Percentiles rank a stretch among this genome's conserved stretches.
These are phyloP conservation scores for Botrytis fabae DNA, from an alignment of 2,329 filamentous ascomycete genomes.

Conservation along the genomic window DNA sequence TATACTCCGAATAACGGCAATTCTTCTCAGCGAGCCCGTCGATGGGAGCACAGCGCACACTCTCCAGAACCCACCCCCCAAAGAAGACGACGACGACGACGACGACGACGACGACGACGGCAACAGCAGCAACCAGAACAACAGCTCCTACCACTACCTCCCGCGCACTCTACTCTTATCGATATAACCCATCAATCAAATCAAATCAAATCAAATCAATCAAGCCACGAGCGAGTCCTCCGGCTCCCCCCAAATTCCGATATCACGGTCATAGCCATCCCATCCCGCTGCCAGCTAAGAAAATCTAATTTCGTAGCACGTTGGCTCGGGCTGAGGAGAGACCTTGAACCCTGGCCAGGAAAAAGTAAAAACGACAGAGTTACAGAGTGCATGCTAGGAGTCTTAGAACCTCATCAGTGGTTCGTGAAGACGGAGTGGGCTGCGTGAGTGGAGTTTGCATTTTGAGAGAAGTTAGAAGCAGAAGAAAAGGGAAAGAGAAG, in stretches of 20 bases:
- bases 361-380: no score
- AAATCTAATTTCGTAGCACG: constrained; percentile 8
- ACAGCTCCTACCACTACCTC: background rate
- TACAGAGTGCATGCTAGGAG: background rate
- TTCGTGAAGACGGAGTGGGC: background rate
- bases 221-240: background rate
- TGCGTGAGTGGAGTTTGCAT: background rate
- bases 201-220: background rate
- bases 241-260: background rate
- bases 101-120: background rate
- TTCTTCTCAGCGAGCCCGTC: background rate
- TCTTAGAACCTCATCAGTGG: background rate
- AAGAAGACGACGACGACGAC: background rate
- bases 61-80: background rate
- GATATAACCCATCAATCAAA: constrained; percentile 1
- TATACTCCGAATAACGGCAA: background rate
- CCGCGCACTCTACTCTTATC: background rate
- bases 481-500: background rate
- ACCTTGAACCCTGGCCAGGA: constrained; percentile 13
- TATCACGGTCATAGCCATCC: constrained; percentile 15
- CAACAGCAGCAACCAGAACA: background rate
- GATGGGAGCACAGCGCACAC: background rate
- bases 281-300: background rate
- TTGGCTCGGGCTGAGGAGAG: background rate
- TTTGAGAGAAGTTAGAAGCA: background rate